Conservation (phyloP, 345 rosid genomes). For the Litchi chinensis region DNA sequence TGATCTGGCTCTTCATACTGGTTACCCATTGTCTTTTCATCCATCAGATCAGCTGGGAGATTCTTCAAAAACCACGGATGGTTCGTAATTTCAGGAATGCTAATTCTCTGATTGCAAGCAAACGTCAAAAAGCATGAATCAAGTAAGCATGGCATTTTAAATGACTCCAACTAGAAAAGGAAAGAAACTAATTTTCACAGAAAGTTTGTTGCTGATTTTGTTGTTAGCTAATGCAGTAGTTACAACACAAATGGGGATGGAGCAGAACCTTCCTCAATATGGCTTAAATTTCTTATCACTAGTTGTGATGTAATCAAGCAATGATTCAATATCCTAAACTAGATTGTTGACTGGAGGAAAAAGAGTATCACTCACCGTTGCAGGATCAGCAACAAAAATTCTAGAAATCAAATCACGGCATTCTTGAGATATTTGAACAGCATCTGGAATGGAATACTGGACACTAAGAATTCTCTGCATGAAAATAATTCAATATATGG, state of each 20-base stretch:
- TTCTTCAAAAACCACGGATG: slow-evolving; percentile 94
- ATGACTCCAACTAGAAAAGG: neutral
- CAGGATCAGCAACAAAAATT: slow-evolving; percentile 85
- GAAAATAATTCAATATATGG: slow-evolving; percentile 1
- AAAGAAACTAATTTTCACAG: neutral
- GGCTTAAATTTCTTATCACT: neutral
- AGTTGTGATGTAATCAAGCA: neutral
- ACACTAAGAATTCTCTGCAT: slow-evolving; percentile 81
- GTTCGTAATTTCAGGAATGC: slow-evolving; percentile 72
- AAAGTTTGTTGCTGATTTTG: neutral
- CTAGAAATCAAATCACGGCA: slow-evolving; percentile 80
- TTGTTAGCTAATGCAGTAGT: neutral
- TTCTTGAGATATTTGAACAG: slow-evolving; percentile 69
- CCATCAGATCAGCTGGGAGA: slow-evolving; percentile 78
- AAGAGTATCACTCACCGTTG: slow-evolving; percentile 45
- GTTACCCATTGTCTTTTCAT: slow-evolving; percentile 51
- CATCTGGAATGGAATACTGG: slow-evolving; percentile 85
- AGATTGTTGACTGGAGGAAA: neutral
- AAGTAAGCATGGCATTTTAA: neutral
- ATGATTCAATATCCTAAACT: slow-evolving; percentile 1
- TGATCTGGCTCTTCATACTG: slow-evolving; percentile 83
- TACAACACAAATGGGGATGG: neutral
- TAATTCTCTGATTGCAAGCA: slow-evolving; percentile 67
- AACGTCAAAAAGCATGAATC: neutral
- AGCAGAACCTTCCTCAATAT: neutral